Base-by-base conservation (phyloP, 768 basidiomycete species). In the Pleurotus sapidus region DNA sequence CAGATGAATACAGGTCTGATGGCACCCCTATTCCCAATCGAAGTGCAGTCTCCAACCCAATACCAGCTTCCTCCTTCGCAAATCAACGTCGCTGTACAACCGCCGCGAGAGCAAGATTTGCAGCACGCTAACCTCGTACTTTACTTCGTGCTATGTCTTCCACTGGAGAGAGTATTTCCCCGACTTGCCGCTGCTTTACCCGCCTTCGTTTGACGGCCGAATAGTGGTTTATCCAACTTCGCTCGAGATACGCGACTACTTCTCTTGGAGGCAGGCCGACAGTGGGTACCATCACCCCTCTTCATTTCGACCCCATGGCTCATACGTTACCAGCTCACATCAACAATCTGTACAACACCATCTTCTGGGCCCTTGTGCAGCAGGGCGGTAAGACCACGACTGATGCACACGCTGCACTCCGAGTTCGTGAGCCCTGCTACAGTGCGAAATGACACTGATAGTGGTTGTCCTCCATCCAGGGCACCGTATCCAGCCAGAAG, bases 281-380 rank as follows among this genome's bases (percentile, higher is more conserved):
- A 96, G 96, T 96, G 65, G 59, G 93, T 73, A 18, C 15, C 25
- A n/a, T 43, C 43, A 30, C 18, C 9, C 47, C 17, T 17, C 39
- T 8, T 27, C 9, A 37, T 3, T 39, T 23, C 23, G 25, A n/a
- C 7, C 25, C 46, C 11, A 18, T 39, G 0, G 18, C 34, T 43
- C 4, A n/a, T 50, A n/a, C 23, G n/a, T 63, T 54, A 61, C 49
- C 50, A 98, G 95, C 97, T 0, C 97, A 99, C 68, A 89, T 98
- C 68, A 99, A 99, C 68, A 99, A 99, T 68, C 74, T 99, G 20
- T 95, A 98, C 74, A 99, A 99, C 66, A 98, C 97, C 0, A 77
- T 76, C 0, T 99, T 98, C 67, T 98, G 96, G 97, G 91, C 94
- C 0, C 81, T 99, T 34, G 85, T 98, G 0, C 87, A 88, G 45